These are phyloP conservation scores for Mycotypha africana DNA, from an alignment of 371 early-diverging fungal species.

Conservation along the genomic window DNA sequence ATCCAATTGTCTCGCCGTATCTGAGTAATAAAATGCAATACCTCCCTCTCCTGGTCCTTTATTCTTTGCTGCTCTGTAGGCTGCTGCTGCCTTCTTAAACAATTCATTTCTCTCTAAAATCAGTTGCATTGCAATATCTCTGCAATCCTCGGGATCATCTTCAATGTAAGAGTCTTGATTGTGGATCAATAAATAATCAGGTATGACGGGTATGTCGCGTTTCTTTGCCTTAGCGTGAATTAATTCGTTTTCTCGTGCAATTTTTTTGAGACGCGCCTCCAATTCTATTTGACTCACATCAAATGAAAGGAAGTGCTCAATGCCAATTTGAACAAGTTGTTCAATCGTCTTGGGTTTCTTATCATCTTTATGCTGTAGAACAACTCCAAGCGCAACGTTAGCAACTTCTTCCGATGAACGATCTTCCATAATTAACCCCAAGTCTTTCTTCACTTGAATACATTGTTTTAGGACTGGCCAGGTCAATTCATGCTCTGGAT, in stretches of 20 bases:
- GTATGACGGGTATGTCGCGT: constrained; percentile 28
- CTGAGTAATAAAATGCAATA: constrained; percentile 65
- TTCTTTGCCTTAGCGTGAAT: constrained; percentile 8
- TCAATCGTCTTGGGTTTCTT: constrained; percentile 9
- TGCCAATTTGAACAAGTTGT: constrained; percentile 31
- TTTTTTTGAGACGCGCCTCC: constrained; percentile 26
- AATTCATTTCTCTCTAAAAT: constrained; percentile 55
- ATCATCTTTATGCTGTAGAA: constrained; percentile 16
- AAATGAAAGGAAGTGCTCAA: constrained; percentile 41
- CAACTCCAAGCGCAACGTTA: constrained; percentile 36
- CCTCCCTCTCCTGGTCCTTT: constrained; percentile 55
- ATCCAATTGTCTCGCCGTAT: constrained; percentile 59
- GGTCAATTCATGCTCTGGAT: constrained; percentile 12
- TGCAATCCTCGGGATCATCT: constrained; percentile 59
- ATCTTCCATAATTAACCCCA: constrained; percentile 40
- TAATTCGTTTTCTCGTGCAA: constrained; percentile 19
- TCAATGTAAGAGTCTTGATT: constrained; percentile 45
- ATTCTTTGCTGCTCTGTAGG: constrained; percentile 46
- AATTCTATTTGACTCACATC: constrained; percentile 23
- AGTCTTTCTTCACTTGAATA: constrained; percentile 21
- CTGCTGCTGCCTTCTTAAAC: constrained; percentile 57
- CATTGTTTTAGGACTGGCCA: constrained; percentile 15
- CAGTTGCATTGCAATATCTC: constrained; percentile 44
- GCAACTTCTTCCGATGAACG: constrained; percentile 30
- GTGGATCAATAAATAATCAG: constrained; percentile 35